A percentile compares a stretch with the other conserved stretches of the same genome.
phyloP scores from a whole-genome alignment of 2,329 filamentous ascomycete genomes.

The Colletotrichum orchidophilum region DNA sequence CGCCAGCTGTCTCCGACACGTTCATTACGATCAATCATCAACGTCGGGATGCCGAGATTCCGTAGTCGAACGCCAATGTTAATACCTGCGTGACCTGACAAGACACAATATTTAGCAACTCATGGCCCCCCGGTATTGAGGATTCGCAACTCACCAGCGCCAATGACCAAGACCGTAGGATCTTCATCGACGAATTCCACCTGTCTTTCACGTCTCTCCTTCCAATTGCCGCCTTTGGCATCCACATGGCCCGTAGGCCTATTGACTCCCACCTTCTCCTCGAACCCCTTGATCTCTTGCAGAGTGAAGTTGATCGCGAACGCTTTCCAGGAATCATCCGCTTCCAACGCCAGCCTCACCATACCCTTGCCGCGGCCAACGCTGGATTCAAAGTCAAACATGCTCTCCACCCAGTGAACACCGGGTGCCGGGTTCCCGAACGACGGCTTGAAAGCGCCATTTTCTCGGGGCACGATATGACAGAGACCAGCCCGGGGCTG shows the following conservation, averaged over 20 bases:
- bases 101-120: background rate
- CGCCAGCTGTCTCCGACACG: slow-evolving; percentile 73
- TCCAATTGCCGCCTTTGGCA: slow-evolving; percentile 66
- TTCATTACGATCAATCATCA: slow-evolving; percentile 68
- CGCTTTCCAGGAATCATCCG: slow-evolving; percentile 61
- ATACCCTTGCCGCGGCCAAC: slow-evolving; percentile 33
- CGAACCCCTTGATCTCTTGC: slow-evolving; percentile 60
- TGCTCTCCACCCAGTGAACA: slow-evolving; percentile 33
- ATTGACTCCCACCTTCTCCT: slow-evolving; percentile 57
- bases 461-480: background rate
- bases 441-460: slow-evolving; percentile 7
- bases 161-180: slow-evolving; percentile 68
- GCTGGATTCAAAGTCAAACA: slow-evolving; percentile 34
- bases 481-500: slow-evolving; percentile 1
- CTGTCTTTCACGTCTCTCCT: slow-evolving; percentile 60
- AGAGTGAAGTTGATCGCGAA: slow-evolving; percentile 72
- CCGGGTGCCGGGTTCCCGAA: slow-evolving; percentile 24
- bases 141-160: slow-evolving; percentile 51
- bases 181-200: slow-evolving; percentile 58
- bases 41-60: slow-evolving; percentile 62
- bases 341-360: slow-evolving; percentile 27
- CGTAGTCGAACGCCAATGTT: slow-evolving; percentile 67
- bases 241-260: slow-evolving; percentile 67
- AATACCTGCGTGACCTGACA: slow-evolving; percentile 66
- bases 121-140: slow-evolving; percentile 1